Base-by-base conservation (phyloP, 805 yeast species). In the Candida arabinofermentans region DNA sequence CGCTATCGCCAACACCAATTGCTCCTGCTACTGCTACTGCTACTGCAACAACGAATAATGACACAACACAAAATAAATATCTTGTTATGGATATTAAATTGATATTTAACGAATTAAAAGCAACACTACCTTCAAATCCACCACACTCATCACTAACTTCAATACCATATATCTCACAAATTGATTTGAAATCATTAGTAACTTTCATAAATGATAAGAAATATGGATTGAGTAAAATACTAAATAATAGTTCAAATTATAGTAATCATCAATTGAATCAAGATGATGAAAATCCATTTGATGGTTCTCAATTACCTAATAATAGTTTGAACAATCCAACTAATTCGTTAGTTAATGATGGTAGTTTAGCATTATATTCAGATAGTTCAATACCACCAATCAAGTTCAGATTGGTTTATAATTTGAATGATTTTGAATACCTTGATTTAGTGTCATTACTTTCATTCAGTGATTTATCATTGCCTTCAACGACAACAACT, bases 31-130 rank as follows among this genome's bases (percentile, higher is more conserved):
- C 9, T 45, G 49, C 17, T 43, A 47, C 23, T 34, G 44, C 33
- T n/a, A 13, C 50, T 40, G 31, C 37, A 37, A 36, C 17, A 34
- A 34, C 27, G 60, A 57, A 13, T 29, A 29, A 14, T 29, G n/a
- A 17, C 13, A 39, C 52, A 47, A 45, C 55, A 54, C 36, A 58
- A 55, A 47, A 64, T 38, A 72, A 72, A 52, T 86, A 86, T 55
- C 77, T 83, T 27, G 77, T 85, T 23, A 70, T 85, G 43, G 86
- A 84, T 57, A 70, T 81, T 48, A 82, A 77, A 48, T 70, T 85
- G 22, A 78, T 77, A 42, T 80, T 85, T 53, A 70, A 69, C 44
- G 84, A 84, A 49, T 59, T 83, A 44, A 77, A 71, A 47, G 87
- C 86, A 0, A 64, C 67, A 4, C 58, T 73, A 34, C 87, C 79